phyloP scores from a whole-genome alignment of 2,329 filamentous ascomycete genomes.

The Oidium heveae region DNA sequence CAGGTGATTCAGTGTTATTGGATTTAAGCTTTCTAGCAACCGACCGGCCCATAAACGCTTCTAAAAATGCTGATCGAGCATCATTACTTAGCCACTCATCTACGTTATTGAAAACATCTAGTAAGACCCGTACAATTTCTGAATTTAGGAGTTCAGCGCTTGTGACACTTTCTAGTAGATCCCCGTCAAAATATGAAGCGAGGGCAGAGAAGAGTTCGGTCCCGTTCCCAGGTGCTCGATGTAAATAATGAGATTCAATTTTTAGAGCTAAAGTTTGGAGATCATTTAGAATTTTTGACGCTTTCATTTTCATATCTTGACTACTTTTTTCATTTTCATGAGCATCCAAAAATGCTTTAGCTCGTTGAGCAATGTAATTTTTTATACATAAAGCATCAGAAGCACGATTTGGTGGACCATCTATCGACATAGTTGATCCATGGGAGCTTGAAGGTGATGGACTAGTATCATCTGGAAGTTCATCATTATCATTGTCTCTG shows the following conservation, averaged over 20 bases:
- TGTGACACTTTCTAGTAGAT: slow-evolving; percentile 78
- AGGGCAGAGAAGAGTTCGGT: slow-evolving; percentile 46
- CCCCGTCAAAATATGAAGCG: slow-evolving; percentile 64
- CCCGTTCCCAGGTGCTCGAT: slow-evolving; percentile 28
- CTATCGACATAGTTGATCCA: slow-evolving; percentile 37
- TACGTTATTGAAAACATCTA: slow-evolving; percentile 56
- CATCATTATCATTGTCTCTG: slow-evolving; percentile 24
- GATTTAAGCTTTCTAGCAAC: slow-evolving; percentile 37
- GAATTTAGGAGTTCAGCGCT: slow-evolving; percentile 86
- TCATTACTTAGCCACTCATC: slow-evolving; percentile 34
- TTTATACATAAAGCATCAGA: slow-evolving; percentile 32
- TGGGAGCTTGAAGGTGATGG: slow-evolving; percentile 23
- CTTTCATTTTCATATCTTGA: slow-evolving; percentile 53
- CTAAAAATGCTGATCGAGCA: slow-evolving; percentile 62
- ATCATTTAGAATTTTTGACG: slow-evolving; percentile 45
- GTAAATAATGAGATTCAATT: slow-evolving; percentile 45
- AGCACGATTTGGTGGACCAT: slow-evolving; percentile 24
- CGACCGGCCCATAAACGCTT: slow-evolving; percentile 68
- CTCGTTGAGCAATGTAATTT: slow-evolving; percentile 47
- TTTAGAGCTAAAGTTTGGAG: slow-evolving; percentile 47
- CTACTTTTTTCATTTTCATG: slow-evolving; percentile 57
- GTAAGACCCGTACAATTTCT: slow-evolving; percentile 60
- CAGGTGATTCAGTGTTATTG: slow-evolving; percentile 38
- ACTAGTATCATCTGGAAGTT: slow-evolving; percentile 22
- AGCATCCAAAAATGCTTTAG: slow-evolving; percentile 58